Conservation (phyloP, 78 protist species). For the Creolimax fragrantissima region DNA sequence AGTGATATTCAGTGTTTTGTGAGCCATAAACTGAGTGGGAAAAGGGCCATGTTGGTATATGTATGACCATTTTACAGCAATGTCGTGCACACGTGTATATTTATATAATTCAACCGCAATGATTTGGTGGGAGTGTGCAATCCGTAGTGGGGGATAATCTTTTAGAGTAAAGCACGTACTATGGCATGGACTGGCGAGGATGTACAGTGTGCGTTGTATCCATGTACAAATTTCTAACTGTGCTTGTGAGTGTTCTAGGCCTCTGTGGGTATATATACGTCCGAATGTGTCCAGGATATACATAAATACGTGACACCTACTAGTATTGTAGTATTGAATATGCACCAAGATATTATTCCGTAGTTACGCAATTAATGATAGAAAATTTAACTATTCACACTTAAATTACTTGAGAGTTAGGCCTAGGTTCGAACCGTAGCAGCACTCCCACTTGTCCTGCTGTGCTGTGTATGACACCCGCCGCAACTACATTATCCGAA, state of each 20-base stretch:
- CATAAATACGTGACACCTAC: neutral
- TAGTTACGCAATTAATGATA: neutral
- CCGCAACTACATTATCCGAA: constrained; percentile 56
- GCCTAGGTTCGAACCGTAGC: constrained; percentile 25
- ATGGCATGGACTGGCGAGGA: too few species aligned
- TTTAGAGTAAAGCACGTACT: too few species aligned
- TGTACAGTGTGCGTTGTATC: too few species aligned
- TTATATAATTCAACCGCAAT: neutral
- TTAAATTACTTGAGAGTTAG: neutral
- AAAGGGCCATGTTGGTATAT: neutral
- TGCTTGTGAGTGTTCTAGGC: neutral
- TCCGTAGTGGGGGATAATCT: too few species aligned
- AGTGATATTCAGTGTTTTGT: too few species aligned
- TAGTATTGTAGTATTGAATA: neutral
- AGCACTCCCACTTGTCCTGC: constrained; percentile 8
- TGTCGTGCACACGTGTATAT: neutral
- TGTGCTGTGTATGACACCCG: constrained; percentile 27
- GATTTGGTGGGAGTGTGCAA: too few species aligned
- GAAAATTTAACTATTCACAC: too few species aligned
- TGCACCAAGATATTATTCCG: neutral
- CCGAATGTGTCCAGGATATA: neutral
- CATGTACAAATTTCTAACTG: neutral
- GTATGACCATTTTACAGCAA: too few species aligned
- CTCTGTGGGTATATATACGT: neutral
- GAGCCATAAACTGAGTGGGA: neutral